Conservation (phyloP, 1,284 basidiomycete genomes). For the Heterobasidion occidentale region DNA sequence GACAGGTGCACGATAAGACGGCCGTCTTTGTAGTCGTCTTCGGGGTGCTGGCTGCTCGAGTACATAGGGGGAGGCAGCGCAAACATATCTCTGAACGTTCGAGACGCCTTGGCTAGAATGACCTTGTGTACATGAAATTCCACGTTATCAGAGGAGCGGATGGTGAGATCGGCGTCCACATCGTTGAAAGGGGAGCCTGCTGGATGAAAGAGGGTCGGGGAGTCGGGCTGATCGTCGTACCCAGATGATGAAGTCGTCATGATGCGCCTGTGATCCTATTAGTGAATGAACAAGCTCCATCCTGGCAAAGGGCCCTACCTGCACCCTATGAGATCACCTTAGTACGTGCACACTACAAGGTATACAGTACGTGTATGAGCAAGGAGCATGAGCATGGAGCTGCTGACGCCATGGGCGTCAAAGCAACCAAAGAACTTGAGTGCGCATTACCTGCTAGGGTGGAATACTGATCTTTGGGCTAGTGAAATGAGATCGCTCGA, state of each 20-base stretch:
- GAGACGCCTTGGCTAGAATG: conserved; percentile 11
- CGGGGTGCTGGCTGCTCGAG: background rate
- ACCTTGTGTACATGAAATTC: conserved; percentile 15
- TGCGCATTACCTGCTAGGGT: too few species aligned
- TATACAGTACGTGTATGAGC: too few species aligned
- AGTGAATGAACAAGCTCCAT: too few species aligned
- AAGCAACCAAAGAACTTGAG: too few species aligned
- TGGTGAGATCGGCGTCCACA: conserved; percentile 8
- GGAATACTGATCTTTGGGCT: too few species aligned
- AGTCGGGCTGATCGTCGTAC: background rate
- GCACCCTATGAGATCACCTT: too few species aligned
- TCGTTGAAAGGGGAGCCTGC: background rate
- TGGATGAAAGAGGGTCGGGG: background rate
- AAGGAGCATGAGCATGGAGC: too few species aligned
- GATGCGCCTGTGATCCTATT: background rate
- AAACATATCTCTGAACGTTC: conserved; percentile 16
- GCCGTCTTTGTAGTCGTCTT: background rate
- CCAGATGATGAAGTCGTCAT: background rate
- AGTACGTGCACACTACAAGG: too few species aligned
- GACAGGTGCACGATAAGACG: background rate
- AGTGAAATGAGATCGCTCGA: too few species aligned
- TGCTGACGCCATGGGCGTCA: too few species aligned
- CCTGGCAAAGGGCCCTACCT: too few species aligned
- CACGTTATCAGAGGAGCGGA: conserved; percentile 12
- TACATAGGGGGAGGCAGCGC: conserved; percentile 4